Base-by-base conservation (phyloP, 1,284 basidiomycete species). In the Ustilago nuda region DNA sequence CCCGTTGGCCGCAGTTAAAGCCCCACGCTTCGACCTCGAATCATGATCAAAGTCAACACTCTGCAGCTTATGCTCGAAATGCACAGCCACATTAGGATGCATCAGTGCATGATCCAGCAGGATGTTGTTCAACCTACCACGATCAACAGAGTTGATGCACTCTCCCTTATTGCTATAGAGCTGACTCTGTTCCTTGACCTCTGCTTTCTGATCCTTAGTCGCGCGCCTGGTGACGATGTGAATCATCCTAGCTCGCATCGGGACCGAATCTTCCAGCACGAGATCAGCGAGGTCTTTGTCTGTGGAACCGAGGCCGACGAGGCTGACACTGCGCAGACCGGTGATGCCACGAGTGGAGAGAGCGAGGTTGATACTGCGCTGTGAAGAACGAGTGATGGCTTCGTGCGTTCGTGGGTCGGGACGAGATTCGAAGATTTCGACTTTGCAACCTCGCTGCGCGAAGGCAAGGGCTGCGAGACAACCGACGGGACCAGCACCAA, bases 201-300 rank as follows among this genome's bases (percentile, higher is more conserved):
- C 76, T 53, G 61, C 79, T 58, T 54, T 52, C 57, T 58, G 56
- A 23, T 53, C 61, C 19, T 30, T 52, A 7, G 36, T 55, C 7
- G 66, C 72, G 11, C 36, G 50, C 19, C 53, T 43, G 13, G 58
- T 60, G n/a, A 63, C 72, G 1, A 91, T 90, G 88, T 99, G 96
- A 77, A 99, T 95, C 94, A 98, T 97, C 60, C 97, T 89, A 36
- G 93, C 94, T 72, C 90, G 91, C 94, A 99, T 97, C 72, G 95
- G 95, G 86, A 98, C 94, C 33, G 92, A 92, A 51, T 91, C 89
- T 74, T 91, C 87, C 75, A 97, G 87, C 79, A 98, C 92, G 63
- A 91, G 88, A 70, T 91, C 89, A 32, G 92, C 91, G 56, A 92
- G 89, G 41, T 89, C 89, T 54, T 56, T 46, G 30, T 45, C 52